A percentile compares a stretch with the other conserved stretches of the same genome.
Conservation (phyloP, 2,329 filamentous ascomycete species). For the Emericellopsis cladophorae region DNA sequence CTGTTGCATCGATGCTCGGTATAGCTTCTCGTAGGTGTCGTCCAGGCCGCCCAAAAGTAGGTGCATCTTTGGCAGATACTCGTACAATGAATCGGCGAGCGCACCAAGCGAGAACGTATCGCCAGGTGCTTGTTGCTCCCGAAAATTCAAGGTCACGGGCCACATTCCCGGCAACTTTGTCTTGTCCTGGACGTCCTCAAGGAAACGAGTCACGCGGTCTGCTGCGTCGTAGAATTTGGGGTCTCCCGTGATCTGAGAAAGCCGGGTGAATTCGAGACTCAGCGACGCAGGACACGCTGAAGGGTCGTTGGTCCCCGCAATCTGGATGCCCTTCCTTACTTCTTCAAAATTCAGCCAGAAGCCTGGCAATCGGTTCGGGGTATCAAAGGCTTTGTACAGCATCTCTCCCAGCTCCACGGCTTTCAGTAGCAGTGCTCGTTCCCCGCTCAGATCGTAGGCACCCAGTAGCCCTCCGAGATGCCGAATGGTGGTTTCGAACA, state of each 20-base stretch:
- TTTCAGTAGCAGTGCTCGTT: slow-evolving; percentile 29
- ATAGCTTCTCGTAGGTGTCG: slow-evolving; percentile 23
- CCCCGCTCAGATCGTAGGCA: slow-evolving; percentile 34
- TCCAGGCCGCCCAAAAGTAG: slow-evolving; percentile 49
- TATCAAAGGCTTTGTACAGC: slow-evolving; percentile 39
- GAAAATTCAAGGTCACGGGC: slow-evolving; percentile 43
- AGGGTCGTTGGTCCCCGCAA: slow-evolving; percentile 22
- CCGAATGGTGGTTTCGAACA: slow-evolving; percentile 43
- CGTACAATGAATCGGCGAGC: slow-evolving; percentile 45
- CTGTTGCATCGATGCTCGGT: slow-evolving; percentile 35
- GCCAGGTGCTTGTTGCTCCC: slow-evolving; percentile 28
- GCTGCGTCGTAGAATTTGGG: slow-evolving; percentile 49
- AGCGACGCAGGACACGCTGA: slow-evolving; percentile 36
- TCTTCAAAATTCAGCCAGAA: slow-evolving; percentile 22
- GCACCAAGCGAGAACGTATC: slow-evolving; percentile 43
- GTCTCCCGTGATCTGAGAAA: slow-evolving; percentile 50
- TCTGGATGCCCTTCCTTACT: slow-evolving; percentile 29
- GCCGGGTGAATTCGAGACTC: slow-evolving; percentile 47
- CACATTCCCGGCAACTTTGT: slow-evolving; percentile 51
- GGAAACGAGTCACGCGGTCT: slow-evolving; percentile 40
- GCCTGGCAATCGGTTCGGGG: slow-evolving; percentile 32
- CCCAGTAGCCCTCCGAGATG: slow-evolving; percentile 38
- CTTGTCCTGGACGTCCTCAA: slow-evolving; percentile 37
- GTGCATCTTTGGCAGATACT: slow-evolving; percentile 56
- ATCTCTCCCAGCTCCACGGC: slow-evolving; percentile 37